A percentile compares a stretch with the other conserved stretches of the same genome.
These are phyloP conservation scores for Phytophthora hybrid DNA, from an alignment of 352 stramenopile species.

Conservation along the genomic window DNA sequence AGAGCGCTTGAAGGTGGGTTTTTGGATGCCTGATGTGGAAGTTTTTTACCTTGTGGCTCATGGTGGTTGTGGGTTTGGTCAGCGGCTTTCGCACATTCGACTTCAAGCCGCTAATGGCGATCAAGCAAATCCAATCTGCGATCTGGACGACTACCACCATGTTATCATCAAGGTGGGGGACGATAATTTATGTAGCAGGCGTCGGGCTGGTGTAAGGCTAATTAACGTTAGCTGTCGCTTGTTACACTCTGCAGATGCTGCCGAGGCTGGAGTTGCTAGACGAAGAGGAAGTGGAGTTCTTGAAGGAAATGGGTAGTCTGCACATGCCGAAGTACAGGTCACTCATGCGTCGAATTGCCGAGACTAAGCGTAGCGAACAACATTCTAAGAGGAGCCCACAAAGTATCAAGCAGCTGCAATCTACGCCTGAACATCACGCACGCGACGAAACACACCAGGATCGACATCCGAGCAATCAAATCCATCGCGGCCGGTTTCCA, in stretches of 20 bases:
- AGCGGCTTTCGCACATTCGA: constrained; percentile 67
- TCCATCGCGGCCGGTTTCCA: background rate
- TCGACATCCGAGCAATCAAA: constrained; percentile 10
- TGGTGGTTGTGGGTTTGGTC: constrained; percentile 1
- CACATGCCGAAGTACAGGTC: constrained; percentile 77
- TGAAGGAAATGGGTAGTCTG: constrained; percentile 64
- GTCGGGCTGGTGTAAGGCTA: background rate
- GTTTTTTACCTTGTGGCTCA: background rate
- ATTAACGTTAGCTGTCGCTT: background rate
- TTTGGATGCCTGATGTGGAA: background rate
- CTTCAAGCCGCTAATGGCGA: constrained; percentile 65
- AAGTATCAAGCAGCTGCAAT: background rate
- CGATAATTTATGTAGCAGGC: background rate
- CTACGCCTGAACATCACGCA: background rate
- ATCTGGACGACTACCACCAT: constrained; percentile 66
- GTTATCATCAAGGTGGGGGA: constrained; percentile 48
- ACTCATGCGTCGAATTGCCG: constrained; percentile 48
- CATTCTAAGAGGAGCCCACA: constrained; percentile 24
- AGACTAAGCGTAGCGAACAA: constrained; percentile 20
- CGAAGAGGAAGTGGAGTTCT: constrained; percentile 71
- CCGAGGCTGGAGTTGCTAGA: constrained; percentile 63
- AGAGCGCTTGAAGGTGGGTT: constrained; percentile 63
- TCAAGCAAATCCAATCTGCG: constrained; percentile 72
- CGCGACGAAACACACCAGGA: background rate
- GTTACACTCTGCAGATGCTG: constrained; percentile 48